Conservation (phyloP, 2,329 filamentous ascomycete species). For the Paracamarosporium sp. region DNA sequence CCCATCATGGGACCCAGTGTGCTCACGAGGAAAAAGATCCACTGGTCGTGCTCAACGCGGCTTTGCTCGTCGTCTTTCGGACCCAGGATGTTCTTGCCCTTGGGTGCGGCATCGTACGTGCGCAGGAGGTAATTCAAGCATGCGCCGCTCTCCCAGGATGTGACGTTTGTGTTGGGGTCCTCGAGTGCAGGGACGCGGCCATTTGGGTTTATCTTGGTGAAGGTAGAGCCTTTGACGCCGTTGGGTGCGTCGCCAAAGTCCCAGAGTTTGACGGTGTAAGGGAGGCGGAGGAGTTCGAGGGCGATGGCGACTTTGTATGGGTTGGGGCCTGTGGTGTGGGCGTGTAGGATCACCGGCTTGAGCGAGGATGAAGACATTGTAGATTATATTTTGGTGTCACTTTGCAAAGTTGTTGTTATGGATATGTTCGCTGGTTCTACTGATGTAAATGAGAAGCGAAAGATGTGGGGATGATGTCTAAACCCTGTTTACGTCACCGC, state of each 20-base stretch:
- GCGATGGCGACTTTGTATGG: slow-evolving; percentile 21
- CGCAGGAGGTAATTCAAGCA: slow-evolving; percentile 4
- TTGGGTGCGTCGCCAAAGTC: slow-evolving; percentile 9
- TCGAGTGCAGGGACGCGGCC: slow-evolving; percentile 41
- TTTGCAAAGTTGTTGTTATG: not conserved
- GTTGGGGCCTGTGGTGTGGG: slow-evolving; percentile 18
- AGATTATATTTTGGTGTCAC: not conserved
- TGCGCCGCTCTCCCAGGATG: slow-evolving; percentile 50
- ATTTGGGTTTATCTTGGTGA: slow-evolving; percentile 22
- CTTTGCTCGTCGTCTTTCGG: not conserved
- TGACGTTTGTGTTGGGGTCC: slow-evolving; percentile 50
- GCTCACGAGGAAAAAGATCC: slow-evolving; percentile 2
- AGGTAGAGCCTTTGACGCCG: slow-evolving; percentile 17
- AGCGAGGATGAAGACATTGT: not conserved
- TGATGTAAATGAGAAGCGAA: not conserved
- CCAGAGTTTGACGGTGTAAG: slow-evolving; percentile 20
- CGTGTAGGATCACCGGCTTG: not conserved
- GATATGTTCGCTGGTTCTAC: not conserved
- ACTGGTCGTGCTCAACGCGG: slow-evolving; percentile 2
- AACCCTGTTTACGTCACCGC: not conserved
- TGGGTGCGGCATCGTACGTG: not conserved
- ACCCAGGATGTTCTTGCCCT: not conserved
- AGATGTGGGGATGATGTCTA: not conserved
- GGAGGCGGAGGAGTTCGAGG: slow-evolving; percentile 40
- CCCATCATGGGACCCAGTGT: slow-evolving; percentile 3